These are phyloP conservation scores for Zalerion maritima DNA, from an alignment of 495 filamentous ascomycete genomes.

Conservation along the genomic window DNA sequence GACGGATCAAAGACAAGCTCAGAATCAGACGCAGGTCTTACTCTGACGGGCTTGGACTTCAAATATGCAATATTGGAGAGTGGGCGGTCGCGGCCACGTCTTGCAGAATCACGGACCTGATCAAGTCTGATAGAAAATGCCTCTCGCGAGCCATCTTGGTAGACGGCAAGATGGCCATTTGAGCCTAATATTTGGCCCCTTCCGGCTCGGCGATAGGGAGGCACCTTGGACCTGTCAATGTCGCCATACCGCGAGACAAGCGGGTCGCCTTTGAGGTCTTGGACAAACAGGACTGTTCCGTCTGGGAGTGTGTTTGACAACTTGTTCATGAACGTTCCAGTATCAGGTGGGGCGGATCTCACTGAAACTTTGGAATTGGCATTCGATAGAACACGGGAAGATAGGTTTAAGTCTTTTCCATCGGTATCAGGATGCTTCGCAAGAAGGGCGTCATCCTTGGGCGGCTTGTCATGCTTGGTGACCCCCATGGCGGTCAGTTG, in stretches of 20 bases:
- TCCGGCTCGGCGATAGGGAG: conserved; percentile 26
- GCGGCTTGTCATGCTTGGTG: no score
- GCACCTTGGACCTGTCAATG: conserved; percentile 24
- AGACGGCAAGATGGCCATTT: conserved; percentile 20
- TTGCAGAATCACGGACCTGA: conserved; percentile 18
- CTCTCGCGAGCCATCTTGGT: conserved; percentile 19
- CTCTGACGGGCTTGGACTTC: conserved; percentile 16
- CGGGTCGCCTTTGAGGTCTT: conserved; percentile 29
- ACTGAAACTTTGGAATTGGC: no score
- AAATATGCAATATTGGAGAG: conserved; percentile 11
- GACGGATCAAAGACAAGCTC: conserved; percentile 1
- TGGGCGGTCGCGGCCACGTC: conserved; percentile 22
- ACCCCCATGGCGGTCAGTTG: no score
- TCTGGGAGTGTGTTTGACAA: no score
- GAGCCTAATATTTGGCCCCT: conserved; percentile 24
- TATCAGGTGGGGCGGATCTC: no score
- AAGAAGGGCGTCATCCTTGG: no score
- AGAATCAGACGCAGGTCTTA: conserved; percentile 6
- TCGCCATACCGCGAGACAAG: conserved; percentile 28
- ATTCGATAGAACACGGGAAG: no score
- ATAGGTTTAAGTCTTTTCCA: no score
- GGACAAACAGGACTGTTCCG: conserved; percentile 14
- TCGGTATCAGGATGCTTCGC: no score
- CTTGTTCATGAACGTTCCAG: no score
- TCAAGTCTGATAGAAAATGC: conserved; percentile 18